phyloP scores from a whole-genome alignment of 805 yeast species.

The Kazachstania taianensis region DNA sequence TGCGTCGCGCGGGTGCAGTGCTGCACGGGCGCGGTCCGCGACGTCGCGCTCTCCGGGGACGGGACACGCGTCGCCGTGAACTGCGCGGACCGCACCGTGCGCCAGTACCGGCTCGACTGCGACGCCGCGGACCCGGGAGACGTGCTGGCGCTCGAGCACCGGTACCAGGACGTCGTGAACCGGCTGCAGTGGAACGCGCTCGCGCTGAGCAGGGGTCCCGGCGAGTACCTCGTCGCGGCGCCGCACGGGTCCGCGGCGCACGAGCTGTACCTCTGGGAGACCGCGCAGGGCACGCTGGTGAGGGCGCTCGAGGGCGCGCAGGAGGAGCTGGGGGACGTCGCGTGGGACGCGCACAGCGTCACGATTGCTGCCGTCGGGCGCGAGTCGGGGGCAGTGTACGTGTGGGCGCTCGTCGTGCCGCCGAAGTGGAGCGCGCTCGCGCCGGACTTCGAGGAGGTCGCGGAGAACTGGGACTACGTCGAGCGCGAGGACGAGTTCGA shows the following conservation, averaged over 20 bases:
- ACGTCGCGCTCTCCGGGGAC: slow-evolving; percentile 46
- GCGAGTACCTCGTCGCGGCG: slow-evolving; percentile 81
- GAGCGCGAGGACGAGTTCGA: slow-evolving; percentile 92
- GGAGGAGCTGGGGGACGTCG: slow-evolving; percentile 67
- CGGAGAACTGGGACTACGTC: slow-evolving; percentile 78
- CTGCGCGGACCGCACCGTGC: slow-evolving; percentile 64
- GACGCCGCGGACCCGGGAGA: slow-evolving; percentile 5
- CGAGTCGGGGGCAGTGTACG: slow-evolving; percentile 71
- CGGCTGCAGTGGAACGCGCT: slow-evolving; percentile 81
- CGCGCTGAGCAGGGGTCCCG: slow-evolving; percentile 57
- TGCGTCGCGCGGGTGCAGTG: too few species aligned
- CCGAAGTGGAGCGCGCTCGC: slow-evolving; percentile 96
- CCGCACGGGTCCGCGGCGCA: slow-evolving; percentile 76
- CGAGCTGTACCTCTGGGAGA: slow-evolving; percentile 89
- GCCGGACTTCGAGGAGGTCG: slow-evolving; percentile 91
- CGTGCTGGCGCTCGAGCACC: slow-evolving; percentile 60
- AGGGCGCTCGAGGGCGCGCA: slow-evolving; percentile 89
- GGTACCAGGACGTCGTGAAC: slow-evolving; percentile 85
- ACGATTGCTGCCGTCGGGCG: slow-evolving; percentile 73
- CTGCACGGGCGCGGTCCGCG: slow-evolving; percentile 65
- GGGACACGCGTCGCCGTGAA: slow-evolving; percentile 60
- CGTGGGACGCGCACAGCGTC: slow-evolving; percentile 74
- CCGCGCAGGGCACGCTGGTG: slow-evolving; percentile 74
- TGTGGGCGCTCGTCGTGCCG: slow-evolving; percentile 75
- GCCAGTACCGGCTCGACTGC: slow-evolving; percentile 35